Percentiles rank a stretch among this genome's conserved stretches.
Evolutionary conservation across 1,139 yeast genomes (phyloP).

Genomic region (Candida freyschussii): DNA sequence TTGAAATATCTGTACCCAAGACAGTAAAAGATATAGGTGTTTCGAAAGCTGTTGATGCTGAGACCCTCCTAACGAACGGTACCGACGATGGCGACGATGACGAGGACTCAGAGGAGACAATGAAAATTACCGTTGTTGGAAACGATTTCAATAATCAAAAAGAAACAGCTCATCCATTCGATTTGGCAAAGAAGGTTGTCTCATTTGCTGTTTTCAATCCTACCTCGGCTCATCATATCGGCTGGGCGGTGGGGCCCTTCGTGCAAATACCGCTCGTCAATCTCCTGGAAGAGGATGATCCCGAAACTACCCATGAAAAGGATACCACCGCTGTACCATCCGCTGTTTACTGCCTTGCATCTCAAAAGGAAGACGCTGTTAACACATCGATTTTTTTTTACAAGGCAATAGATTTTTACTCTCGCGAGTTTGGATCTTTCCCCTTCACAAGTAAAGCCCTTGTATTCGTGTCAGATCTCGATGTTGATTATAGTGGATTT

Average conservation of each 20-base stretch:
- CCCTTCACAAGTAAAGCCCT: conserved; percentile 83
- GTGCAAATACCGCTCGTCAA: conserved; percentile 41
- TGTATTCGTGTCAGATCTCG: conserved; percentile 63
- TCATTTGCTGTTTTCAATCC: conserved; percentile 82
- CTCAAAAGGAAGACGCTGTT: conserved; percentile 37
- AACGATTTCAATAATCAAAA: conserved; percentile 61
- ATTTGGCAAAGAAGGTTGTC: conserved; percentile 67
- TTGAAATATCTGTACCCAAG: conserved; percentile 78
- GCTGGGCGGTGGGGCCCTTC: conserved; percentile 93
- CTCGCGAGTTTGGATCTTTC: conserved; percentile 87
- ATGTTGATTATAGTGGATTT: conserved; percentile 52
- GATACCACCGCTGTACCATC: conserved; percentile 33
- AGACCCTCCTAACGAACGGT: conserved; percentile 22
- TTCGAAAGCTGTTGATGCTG: conserved; percentile 38
- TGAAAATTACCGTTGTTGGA: conserved; percentile 61
- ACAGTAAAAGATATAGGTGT: conserved; percentile 69
- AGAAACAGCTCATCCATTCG: conserved; percentile 52
- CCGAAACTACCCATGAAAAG: conserved; percentile 35
- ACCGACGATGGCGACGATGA: conserved; percentile 32
- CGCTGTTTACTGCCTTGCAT: conserved; percentile 24
- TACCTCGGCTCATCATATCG: conserved; percentile 91
- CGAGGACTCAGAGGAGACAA: conserved; percentile 47
- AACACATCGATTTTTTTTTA: conserved; percentile 75
- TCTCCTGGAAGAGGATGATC: conserved; percentile 38
- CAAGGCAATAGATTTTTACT: conserved; percentile 76